Evolutionary conservation across 1,139 yeast species (phyloP).

Genomic region (Blastobotrys illinoisensis): DNA sequence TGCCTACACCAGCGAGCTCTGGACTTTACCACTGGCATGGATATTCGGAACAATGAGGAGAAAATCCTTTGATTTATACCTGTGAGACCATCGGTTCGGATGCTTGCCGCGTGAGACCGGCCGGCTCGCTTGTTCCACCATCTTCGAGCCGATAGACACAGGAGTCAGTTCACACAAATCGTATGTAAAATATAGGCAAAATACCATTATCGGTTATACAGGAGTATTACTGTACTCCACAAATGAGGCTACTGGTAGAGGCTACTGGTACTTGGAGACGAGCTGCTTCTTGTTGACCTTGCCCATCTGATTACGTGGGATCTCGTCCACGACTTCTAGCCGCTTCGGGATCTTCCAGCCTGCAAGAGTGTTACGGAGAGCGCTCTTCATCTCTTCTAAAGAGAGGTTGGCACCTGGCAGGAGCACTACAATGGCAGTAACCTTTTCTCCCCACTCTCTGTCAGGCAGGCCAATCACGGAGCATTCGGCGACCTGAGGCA

Average conservation of each 20-base stretch:
- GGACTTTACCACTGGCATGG: neutral
- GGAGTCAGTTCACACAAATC: no score
- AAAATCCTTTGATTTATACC: neutral
- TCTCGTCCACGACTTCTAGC: slow-evolving; percentile 23
- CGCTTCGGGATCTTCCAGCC: slow-evolving; percentile 32
- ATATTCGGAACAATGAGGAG: neutral
- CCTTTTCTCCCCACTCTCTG: slow-evolving; percentile 35
- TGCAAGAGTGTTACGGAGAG: slow-evolving; percentile 25
- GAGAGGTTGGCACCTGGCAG: slow-evolving; percentile 10
- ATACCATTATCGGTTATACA: no score
- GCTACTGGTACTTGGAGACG: slow-evolving; percentile 17
- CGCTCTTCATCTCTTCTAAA: slow-evolving; percentile 23
- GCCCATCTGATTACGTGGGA: slow-evolving; percentile 36
- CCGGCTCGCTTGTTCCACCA: no score
- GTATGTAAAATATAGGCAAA: no score
- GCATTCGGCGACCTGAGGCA: slow-evolving; percentile 27
- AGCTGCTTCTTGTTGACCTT: slow-evolving; percentile 33
- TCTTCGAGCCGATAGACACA: no score
- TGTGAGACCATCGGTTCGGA: neutral
- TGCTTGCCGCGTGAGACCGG: neutral
- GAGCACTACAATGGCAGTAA: slow-evolving; percentile 31
- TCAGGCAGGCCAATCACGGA: slow-evolving; percentile 34
- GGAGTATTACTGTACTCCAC: no score
- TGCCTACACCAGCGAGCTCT: neutral
- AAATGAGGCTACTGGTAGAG: no score